These are phyloP conservation scores for Cladophialophora psammophila DNA, from an alignment of 2,329 filamentous ascomycete genomes.

Conservation along the genomic window DNA sequence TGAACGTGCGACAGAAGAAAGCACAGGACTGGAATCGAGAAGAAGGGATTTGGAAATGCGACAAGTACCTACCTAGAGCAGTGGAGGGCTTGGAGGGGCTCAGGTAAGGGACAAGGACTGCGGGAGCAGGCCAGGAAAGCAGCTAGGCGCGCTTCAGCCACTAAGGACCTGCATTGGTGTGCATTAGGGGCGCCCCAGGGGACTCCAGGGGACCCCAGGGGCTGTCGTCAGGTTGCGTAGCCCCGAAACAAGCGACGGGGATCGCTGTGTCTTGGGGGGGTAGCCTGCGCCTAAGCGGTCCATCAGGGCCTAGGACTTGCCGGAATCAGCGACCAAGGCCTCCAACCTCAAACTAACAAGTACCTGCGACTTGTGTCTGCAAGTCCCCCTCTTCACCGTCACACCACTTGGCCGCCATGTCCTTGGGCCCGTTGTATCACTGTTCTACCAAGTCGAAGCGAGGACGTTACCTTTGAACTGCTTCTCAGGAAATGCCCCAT, in stretches of 20 bases:
- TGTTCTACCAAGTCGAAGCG: background rate
- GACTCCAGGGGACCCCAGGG: background rate
- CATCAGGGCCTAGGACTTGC: background rate
- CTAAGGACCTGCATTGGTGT: constrained; percentile 19
- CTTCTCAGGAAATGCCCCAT: background rate
- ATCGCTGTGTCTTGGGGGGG: background rate
- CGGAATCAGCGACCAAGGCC: background rate
- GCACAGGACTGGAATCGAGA: constrained; percentile 7
- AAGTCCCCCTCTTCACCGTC: constrained; percentile 3
- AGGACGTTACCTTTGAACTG: background rate
- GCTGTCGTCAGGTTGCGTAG: constrained; percentile 2
- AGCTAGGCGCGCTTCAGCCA: constrained; percentile 10
- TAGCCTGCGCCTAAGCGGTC: background rate
- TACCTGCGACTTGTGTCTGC: constrained; percentile 7
- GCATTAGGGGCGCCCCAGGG: constrained; percentile 7
- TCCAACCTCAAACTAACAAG: background rate
- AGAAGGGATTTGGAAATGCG: constrained; percentile 18
- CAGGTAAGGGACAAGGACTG: background rate
- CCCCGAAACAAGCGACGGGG: constrained; percentile 3
- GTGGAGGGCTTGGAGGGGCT: constrained; percentile 4
- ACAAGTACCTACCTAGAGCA: constrained; percentile 1
- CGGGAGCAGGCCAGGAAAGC: constrained; percentile 2
- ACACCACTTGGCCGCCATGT: background rate
- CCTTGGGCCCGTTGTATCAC: background rate
- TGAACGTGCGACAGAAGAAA: constrained; percentile 14